Evolutionary conservation across 148 eudicot species (phyloP), one percentile per base, ranked within the genome.

Genomic region (Selenicereus undatus): DNA sequence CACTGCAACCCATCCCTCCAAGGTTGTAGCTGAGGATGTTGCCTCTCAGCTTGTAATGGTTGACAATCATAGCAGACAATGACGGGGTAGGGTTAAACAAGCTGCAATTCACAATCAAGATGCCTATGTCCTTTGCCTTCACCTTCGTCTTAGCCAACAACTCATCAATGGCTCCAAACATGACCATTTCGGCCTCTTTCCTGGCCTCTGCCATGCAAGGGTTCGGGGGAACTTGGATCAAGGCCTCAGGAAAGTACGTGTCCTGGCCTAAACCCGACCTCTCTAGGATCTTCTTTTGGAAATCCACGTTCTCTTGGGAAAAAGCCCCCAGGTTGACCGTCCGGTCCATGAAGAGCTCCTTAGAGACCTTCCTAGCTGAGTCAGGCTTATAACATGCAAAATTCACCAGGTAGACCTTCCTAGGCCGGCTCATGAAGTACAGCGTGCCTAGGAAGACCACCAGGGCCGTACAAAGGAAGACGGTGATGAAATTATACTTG

Each of bases 1-100:
- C 89, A 64, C 89, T 87, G 26, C 87, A 87, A 35, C 89, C 89
- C 89, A 87, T 87, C 0, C 89, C 89, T 51, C 86, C 87, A 77
- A 87, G 87, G 74, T 87, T 87, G 71, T 72, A 87, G 78, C 89
- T 87, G 70, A 80, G 42, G 26, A 87, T 27, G 36, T 87, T 87
- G 14, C 86, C 89, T 64, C 89, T 83, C 2, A 87, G 82, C 84
- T 87, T 87, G 72, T 87, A 87, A 21, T 85, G 87, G 75, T 87
- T 87, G 0, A 87, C 89, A 73, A 87, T 85, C 89, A 87, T 85
- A 24, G 87, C 87, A 5, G 89, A 85, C 62, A 87, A 66, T 5
- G 89, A 87, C 0, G 89, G 89, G 4, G 89, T 85, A 0, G 89
- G 89, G 32, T 87, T 87, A 43, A 87, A 87, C 87, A 85, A 83